Evolutionary conservation across 176 grass and related monocot species (phyloP).

Genomic region (Carex littledalei): DNA sequence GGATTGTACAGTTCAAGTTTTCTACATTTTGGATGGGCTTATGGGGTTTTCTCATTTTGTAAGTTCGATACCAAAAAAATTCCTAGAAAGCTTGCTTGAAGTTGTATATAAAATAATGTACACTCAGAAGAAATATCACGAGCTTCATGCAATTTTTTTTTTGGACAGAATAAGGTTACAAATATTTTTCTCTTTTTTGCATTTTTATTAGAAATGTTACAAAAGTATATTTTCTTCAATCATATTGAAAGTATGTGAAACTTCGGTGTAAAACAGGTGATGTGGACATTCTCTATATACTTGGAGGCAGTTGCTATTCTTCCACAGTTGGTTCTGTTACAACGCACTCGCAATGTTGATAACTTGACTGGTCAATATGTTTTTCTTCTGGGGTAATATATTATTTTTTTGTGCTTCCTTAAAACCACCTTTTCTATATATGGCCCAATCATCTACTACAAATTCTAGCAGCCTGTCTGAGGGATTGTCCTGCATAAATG

Average conservation of each 20-base stretch:
- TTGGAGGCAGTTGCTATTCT: slow-evolving; percentile 95
- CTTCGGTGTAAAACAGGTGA: slow-evolving; percentile 42
- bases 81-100: background rate
- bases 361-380: slow-evolving; percentile 96
- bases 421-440: background rate
- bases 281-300: slow-evolving; percentile 95
- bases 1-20: background rate
- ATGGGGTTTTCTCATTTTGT: background rate
- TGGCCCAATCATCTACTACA: background rate
- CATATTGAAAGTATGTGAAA: slow-evolving; percentile 6
- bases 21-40: background rate
- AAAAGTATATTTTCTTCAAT: background rate
- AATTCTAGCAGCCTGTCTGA: background rate
- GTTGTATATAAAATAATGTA: background rate
- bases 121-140: background rate
- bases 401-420: background rate
- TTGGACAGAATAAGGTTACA: background rate
- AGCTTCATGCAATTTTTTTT: background rate
- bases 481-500: background rate
- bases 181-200: background rate
- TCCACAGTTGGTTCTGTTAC: slow-evolving; percentile 88
- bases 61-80: background rate
- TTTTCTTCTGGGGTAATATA: slow-evolving; percentile 86
- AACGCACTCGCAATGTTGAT: slow-evolving; percentile 83
- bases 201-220: background rate